Conservation (phyloP, 1,284 basidiomycete genomes). For the Pseudozyma pruni region DNA sequence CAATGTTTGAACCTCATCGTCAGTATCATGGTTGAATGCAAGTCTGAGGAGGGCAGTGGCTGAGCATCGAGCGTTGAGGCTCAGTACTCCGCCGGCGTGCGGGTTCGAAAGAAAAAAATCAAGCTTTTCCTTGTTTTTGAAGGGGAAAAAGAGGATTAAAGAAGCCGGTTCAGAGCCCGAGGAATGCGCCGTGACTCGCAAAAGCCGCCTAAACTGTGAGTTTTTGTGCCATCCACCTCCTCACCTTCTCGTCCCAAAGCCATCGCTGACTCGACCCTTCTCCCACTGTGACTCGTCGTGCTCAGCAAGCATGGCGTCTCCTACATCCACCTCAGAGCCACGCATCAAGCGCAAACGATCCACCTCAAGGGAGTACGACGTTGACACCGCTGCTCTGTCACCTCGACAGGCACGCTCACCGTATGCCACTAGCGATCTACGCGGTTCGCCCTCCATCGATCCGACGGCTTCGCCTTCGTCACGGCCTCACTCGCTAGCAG, state of each 20-base stretch:
- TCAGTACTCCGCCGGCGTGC: too few species aligned
- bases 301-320: conserved; percentile 15
- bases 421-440: conserved; percentile 31
- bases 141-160: too few species aligned
- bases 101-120: too few species aligned
- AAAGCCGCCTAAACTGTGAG: too few species aligned
- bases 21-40: too few species aligned
- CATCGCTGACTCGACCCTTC: too few species aligned
- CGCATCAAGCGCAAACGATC: conserved; percentile 32
- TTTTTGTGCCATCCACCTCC: background rate
- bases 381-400: conserved; percentile 19
- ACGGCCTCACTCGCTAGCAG: conserved; percentile 11
- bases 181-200: background rate
- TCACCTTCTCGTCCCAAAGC: background rate
- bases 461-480: conserved; percentile 13
- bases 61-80: too few species aligned
- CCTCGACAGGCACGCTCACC: conserved; percentile 36
- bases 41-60: too few species aligned
- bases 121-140: too few species aligned
- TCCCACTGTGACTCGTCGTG: background rate
- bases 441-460: conserved; percentile 34
- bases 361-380: conserved; percentile 18
- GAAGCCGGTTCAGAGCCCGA: too few species aligned
- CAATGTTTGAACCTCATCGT: too few species aligned
- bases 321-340: background rate